Conservation (phyloP, 768 basidiomycete genomes). For the Galerina sulciceps region DNA sequence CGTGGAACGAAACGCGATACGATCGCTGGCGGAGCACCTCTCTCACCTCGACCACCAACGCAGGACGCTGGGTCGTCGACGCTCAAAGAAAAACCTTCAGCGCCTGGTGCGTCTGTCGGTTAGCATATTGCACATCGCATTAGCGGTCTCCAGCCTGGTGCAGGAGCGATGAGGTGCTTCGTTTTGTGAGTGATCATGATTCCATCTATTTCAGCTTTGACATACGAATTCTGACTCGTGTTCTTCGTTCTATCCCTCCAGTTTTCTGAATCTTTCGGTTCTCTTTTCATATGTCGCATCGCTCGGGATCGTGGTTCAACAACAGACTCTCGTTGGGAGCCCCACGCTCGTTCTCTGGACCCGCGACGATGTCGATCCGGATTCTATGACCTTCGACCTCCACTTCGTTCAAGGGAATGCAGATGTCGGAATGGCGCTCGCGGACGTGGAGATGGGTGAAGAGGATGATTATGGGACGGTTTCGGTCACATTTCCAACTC, state of each 20-base stretch:
- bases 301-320: slow-evolving; percentile 15
- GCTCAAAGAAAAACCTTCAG: slow-evolving; percentile 17
- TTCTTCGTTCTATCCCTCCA: neutral
- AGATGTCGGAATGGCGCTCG: slow-evolving; percentile 19
- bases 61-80: slow-evolving; percentile 15
- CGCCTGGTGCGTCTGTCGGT: slow-evolving; percentile 25
- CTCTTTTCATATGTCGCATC: neutral
- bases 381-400: slow-evolving; percentile 12
- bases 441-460: slow-evolving; percentile 9
- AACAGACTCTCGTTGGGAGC: slow-evolving; percentile 6
- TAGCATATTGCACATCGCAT: slow-evolving; percentile 1
- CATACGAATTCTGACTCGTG: neutral
- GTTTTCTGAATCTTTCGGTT: neutral
- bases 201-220: neutral
- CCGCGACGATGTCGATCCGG: neutral
- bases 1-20: neutral
- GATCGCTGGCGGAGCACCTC: neutral
- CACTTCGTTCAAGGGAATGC: slow-evolving; percentile 16
- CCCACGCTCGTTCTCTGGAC: slow-evolving; percentile 18
- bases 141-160: slow-evolving; percentile 23
- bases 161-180: slow-evolving; percentile 21
- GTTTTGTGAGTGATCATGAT: slow-evolving; percentile 7
- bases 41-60: neutral
- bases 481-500: slow-evolving; percentile 15
- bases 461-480: slow-evolving; percentile 9